phyloP scores from a whole-genome alignment of 2,329 filamentous ascomycete genomes.

The Verticillium zaregamsianum region DNA sequence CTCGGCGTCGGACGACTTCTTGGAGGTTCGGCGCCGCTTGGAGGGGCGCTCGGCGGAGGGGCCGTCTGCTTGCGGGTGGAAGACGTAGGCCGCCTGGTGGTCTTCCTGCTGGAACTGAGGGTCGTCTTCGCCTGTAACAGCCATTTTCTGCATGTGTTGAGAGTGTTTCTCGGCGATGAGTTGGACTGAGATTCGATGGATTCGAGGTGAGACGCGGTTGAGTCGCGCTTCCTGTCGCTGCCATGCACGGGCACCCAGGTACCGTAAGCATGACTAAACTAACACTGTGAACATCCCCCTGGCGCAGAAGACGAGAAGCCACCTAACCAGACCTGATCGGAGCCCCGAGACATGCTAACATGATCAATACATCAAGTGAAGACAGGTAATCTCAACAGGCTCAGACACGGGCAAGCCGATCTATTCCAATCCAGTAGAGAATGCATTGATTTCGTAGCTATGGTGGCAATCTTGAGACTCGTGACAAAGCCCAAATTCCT shows the following conservation, averaged over 20 bases:
- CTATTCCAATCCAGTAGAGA: not conserved
- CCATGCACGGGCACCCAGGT: not conserved
- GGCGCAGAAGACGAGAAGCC: too few relatives aligned
- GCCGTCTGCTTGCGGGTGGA: conserved; percentile 41
- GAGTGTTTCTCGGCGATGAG: not conserved
- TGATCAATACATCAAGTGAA: not conserved
- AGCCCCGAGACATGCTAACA: too few relatives aligned
- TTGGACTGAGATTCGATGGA: not conserved
- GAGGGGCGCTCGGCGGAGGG: conserved; percentile 33
- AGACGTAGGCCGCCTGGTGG: conserved; percentile 58
- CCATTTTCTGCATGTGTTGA: not conserved
- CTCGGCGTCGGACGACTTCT: conserved; percentile 20
- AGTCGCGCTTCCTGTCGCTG: not conserved
- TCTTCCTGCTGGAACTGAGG: conserved; percentile 30
- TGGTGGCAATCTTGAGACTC: not conserved
- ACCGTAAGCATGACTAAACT: not conserved
- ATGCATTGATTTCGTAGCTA: not conserved
- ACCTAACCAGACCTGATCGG: too few relatives aligned
- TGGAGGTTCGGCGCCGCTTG: conserved; percentile 54
- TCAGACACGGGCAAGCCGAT: not conserved
- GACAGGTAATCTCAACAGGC: not conserved
- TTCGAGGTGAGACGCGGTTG: not conserved
- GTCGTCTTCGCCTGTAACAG: not conserved
- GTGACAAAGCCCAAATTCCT: not conserved
- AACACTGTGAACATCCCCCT: not conserved